These are phyloP conservation scores for Trichoderma parareesei DNA, from an alignment of 495 filamentous ascomycete genomes.

Conservation along the genomic window DNA sequence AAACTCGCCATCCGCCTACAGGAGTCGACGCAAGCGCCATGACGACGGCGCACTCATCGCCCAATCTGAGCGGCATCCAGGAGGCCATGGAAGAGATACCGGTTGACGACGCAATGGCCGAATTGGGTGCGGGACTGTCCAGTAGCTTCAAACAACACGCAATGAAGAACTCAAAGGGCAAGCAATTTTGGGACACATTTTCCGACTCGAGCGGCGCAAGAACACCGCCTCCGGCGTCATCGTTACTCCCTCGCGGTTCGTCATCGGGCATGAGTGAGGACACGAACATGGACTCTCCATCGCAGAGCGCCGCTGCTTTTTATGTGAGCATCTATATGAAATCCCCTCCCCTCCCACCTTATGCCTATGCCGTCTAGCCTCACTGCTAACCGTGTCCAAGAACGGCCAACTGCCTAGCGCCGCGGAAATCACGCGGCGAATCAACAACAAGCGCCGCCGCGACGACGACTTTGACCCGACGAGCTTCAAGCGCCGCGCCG, in stretches of 20 bases:
- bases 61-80: slow-evolving; percentile 31
- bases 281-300: slow-evolving; percentile 66
- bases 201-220: slow-evolving; percentile 43
- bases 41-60: slow-evolving; percentile 46
- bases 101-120: slow-evolving; percentile 53
- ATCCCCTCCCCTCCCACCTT: neutral
- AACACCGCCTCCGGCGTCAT: slow-evolving; percentile 56
- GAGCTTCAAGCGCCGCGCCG: slow-evolving; percentile 86
- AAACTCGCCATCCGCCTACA: slow-evolving; percentile 18
- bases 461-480: slow-evolving; percentile 89
- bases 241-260: slow-evolving; percentile 44
- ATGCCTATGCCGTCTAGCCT: neutral
- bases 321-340: neutral
- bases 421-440: slow-evolving; percentile 57
- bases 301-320: slow-evolving; percentile 31
- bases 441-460: slow-evolving; percentile 68
- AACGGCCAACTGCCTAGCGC: slow-evolving; percentile 35
- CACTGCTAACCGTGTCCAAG: neutral
- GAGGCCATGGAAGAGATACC: slow-evolving; percentile 50
- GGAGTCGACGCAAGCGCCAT: slow-evolving; percentile 24
- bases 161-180: slow-evolving; percentile 58
- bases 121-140: slow-evolving; percentile 40
- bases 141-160: slow-evolving; percentile 67
- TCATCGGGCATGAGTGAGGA: slow-evolving; percentile 66
- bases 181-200: slow-evolving; percentile 74